A percentile compares a stretch with the other conserved stretches of the same genome.
These are phyloP conservation scores for Barnettozyma sucrosica DNA, from an alignment of 805 yeast species.

Conservation along the genomic window DNA sequence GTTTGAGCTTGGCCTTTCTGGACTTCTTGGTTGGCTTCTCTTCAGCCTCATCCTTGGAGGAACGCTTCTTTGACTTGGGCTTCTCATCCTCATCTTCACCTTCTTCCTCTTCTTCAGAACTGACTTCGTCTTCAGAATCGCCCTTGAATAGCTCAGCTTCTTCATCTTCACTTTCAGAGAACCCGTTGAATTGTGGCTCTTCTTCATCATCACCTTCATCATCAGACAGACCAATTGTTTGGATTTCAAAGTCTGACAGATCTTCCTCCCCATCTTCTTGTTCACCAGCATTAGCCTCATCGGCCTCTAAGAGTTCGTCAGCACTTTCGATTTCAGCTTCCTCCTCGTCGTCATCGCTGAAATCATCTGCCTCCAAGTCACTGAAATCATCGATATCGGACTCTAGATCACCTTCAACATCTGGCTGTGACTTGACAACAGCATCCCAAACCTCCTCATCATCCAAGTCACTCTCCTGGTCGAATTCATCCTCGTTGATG, in stretches of 20 bases:
- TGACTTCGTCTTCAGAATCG: constrained; percentile 29
- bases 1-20: constrained; percentile 54
- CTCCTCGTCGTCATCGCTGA: constrained; percentile 44
- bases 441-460: constrained; percentile 83
- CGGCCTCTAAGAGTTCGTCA: constrained; percentile 34
- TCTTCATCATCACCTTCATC: constrained; percentile 19
- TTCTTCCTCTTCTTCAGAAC: constrained; percentile 28
- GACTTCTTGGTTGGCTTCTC: constrained; percentile 23
- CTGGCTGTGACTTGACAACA: constrained; percentile 67
- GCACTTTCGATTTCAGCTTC: constrained; percentile 35
- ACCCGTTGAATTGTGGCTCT: constrained; percentile 28
- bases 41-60: constrained; percentile 21
- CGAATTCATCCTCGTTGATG: constrained; percentile 33
- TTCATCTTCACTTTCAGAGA: constrained; percentile 31
- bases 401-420: constrained; percentile 49
- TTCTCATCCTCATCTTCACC: constrained; percentile 23
- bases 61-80: constrained; percentile 25
- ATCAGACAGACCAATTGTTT: constrained; percentile 28
- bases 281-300: constrained; percentile 16
- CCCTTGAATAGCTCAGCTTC: constrained; percentile 34
- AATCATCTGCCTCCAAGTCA: constrained; percentile 44
- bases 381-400: constrained; percentile 46
- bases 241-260: constrained; percentile 34
- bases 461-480: constrained; percentile 40
- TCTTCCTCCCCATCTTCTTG: constrained; percentile 30